Base-by-base conservation (phyloP, 1,139 yeast genomes). In the Taphrina flavorubra region DNA sequence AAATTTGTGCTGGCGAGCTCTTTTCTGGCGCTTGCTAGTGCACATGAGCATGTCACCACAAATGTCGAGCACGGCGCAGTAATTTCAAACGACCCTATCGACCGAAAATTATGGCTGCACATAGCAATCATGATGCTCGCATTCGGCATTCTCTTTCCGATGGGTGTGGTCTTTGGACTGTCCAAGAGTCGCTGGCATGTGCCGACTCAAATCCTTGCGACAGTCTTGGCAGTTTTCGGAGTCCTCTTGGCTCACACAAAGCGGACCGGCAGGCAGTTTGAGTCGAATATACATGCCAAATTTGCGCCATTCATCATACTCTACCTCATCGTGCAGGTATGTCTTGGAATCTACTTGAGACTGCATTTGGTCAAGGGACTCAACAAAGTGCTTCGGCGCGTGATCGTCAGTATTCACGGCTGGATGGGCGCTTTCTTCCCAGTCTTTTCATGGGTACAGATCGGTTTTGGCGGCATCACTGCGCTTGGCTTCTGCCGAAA, bases 381-480 rank as follows among this genome's bases (percentile, higher is more conserved):
- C 31, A 46, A 65, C 55, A 76, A 75, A 57, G 65, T 70, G 67
- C 69, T 81, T 55, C 74, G 80, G 37, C 65, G 70, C 16, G 72
- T 73, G 31, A 68, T 79, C 56, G 77, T 77, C 64, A 70, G 73
- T 51, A 71, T 75, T n/a, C 83, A 81, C 70, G 69, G 72, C 36
- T 71, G 77, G 63, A 73, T 78, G 4, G 76, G 80, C n/a, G 79
- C 80, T 4, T 51, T 77, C 37, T 75, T 81, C 71, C 83, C 83
- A 5, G 72, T 80, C n/a, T 71, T 85, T 79, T 85, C 79, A 58
- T 81, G 82, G 81, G 88, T 92, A 8, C 87, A 91, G 73, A 84
- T 86, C 46, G 87, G 92, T 68, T 79, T 92, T 79, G 95, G 96
- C 0, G 92, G 94, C 4, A 87, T 90, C 64, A 89, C 97, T 0